Base-by-base conservation (phyloP, 441 rosid species). In the Brassica balearica region DNA sequence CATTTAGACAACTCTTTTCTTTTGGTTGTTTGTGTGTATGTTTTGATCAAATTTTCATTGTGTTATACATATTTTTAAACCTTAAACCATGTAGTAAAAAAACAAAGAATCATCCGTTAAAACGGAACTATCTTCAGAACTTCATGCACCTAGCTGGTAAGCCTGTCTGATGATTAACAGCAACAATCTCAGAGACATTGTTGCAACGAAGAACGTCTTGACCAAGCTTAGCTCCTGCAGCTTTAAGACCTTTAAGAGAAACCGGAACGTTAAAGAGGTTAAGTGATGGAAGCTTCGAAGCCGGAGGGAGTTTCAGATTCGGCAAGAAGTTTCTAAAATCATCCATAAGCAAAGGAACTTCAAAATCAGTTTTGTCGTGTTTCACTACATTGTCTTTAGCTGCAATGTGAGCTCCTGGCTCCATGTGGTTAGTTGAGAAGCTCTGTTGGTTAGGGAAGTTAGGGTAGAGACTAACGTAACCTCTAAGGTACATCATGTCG, bases 361-460 rank as follows among this genome's bases (percentile, higher is more conserved):
- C 97, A 14, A 95, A 95, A 75, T 95, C 98, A 5, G 82, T 5
- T 86, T 92, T 95, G 82, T 90, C 80, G 74, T 95, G 99, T 73
- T 75, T 86, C 5, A 95, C 94, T 0, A 91, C 90, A 43, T 95
- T 95, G 81, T 95, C 98, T 72, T 91, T 95, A 0, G 99, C 95
- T 62, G 95, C 87, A 43, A 95, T 89, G 60, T 95, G 99, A 22
- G 99, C 98, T 29, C 99, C 99, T 11, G 98, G 99, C 69, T 93
- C 99, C 99, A 95, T 92, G 73, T 95, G 99, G 85, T 95, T 95
- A 0, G 99, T 95, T 0, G 99, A 95, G 70, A 95, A 92, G 83
- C 99, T 95, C 14, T 92, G 86, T 80, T 95, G 99, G 84, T 78
- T 85, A 1, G 99, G 99, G 82, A 95, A 95, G 75, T 95, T 95